Evolutionary conservation across 2,329 filamentous ascomycete genomes (phyloP).

Genomic region (Polychaeton citri): DNA sequence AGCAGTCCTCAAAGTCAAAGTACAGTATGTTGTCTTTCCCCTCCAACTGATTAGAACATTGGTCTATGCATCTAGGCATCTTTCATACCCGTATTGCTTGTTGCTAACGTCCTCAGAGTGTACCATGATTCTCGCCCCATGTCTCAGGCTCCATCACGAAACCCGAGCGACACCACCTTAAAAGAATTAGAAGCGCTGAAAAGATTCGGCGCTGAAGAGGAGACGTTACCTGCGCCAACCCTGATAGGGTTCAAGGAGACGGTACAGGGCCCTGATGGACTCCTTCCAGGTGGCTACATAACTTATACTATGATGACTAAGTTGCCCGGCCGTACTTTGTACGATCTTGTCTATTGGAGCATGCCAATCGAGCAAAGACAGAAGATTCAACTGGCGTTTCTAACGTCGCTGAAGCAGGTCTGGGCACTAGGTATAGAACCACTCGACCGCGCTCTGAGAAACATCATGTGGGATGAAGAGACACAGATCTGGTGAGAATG

Average conservation of each 20-base stretch:
- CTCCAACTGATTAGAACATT: too few relatives aligned
- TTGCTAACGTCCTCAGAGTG: conserved; percentile 6
- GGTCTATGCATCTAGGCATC: too few relatives aligned
- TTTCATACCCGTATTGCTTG: too few relatives aligned
- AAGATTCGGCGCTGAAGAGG: conserved; percentile 7
- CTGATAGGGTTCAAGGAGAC: conserved; percentile 11
- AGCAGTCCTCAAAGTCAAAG: conserved; percentile 18
- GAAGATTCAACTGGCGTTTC: conserved; percentile 13
- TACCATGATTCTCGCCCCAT: conserved; percentile 11
- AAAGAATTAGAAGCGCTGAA: conserved; percentile 15
- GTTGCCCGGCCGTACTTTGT: conserved; percentile 15
- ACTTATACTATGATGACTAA: conserved; percentile 16
- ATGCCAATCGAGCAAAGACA: conserved; percentile 7
- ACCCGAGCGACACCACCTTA: conserved; percentile 13
- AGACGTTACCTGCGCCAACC: conserved; percentile 11
- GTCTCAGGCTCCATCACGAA: conserved; percentile 9
- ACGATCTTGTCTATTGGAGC: conserved; percentile 18
- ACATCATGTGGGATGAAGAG: conserved; percentile 16
- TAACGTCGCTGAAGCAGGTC: conserved; percentile 10
- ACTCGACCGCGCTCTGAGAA: conserved; percentile 18
- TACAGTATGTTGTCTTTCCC: conserved; percentile 17
- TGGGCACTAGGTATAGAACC: conserved; percentile 16
- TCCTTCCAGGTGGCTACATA: conserved; percentile 16
- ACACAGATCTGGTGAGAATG: conserved; percentile 6
- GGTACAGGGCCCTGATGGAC: conserved; percentile 9